A percentile compares a stretch with the other conserved stretches of the same genome.
These are phyloP conservation scores for Peronospora belbahrii DNA, from an alignment of 352 stramenopile genomes.

Conservation along the genomic window DNA sequence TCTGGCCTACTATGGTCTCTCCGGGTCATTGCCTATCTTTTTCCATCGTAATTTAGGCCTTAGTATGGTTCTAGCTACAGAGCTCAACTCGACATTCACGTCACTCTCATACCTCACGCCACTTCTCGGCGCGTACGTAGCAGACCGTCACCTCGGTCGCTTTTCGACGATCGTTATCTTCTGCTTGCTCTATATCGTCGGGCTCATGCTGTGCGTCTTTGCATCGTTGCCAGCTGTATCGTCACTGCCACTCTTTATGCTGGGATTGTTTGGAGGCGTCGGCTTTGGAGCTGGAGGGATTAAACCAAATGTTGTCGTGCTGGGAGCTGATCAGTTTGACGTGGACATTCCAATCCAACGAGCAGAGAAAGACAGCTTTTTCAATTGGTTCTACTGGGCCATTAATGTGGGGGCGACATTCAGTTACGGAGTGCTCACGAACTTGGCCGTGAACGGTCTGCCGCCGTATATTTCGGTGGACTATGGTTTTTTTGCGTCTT, in stretches of 20 bases:
- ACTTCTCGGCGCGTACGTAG: constrained; percentile 73
- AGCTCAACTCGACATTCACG: constrained; percentile 82
- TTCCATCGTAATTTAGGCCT: constrained; percentile 82
- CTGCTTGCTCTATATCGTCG: constrained; percentile 61
- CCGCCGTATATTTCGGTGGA: constrained; percentile 67
- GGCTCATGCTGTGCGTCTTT: constrained; percentile 63
- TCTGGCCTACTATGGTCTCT: constrained; percentile 76
- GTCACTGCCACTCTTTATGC: constrained; percentile 65
- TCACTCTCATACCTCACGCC: constrained; percentile 82
- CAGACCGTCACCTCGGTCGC: constrained; percentile 68
- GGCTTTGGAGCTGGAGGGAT: constrained; percentile 64
- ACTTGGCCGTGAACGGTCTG: constrained; percentile 86
- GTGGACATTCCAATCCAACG: constrained; percentile 56
- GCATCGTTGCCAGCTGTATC: constrained; percentile 44
- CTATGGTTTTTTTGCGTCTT: constrained; percentile 87
- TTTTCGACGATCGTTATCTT: constrained; percentile 77
- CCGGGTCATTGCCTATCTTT: constrained; percentile 79
- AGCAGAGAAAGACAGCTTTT: constrained; percentile 83
- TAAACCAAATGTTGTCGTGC: constrained; percentile 70
- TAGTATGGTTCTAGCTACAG: constrained; percentile 70
- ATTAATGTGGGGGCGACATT: constrained; percentile 90
- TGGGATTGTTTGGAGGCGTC: constrained; percentile 78
- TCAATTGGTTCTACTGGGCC: constrained; percentile 92
- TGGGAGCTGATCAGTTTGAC: constrained; percentile 80
- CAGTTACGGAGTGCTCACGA: constrained; percentile 87